Evolutionary conservation across 108 stramenopile genomes (phyloP).

Genomic region (Mediolabrus comicus): DNA sequence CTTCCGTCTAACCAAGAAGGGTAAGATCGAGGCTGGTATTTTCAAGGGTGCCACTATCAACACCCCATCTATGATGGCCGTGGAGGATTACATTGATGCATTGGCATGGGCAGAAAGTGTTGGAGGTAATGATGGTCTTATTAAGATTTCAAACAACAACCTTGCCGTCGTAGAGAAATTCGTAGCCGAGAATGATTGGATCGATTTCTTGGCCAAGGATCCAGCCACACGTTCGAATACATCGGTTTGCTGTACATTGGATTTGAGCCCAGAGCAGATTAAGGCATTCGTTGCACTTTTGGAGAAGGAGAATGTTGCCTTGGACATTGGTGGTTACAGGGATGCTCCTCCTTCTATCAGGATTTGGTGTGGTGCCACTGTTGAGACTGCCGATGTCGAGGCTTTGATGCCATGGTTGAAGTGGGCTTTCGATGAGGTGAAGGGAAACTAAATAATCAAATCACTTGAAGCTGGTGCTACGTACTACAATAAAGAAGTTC

Average conservation of each 20-base stretch:
- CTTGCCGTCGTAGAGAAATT: constrained; percentile 90
- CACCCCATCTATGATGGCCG: constrained; percentile 99
- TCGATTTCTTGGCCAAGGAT: constrained; percentile 96
- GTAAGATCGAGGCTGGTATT: constrained; percentile 91
- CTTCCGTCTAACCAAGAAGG: constrained; percentile 98
- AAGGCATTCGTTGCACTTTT: constrained; percentile 93
- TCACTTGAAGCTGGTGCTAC: too few species aligned
- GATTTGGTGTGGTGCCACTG: constrained; percentile 99
- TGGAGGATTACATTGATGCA: constrained; percentile 99
- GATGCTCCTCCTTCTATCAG: constrained; percentile 98
- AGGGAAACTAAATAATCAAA: constrained; percentile 44
- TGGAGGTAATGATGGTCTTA: constrained; percentile 93
- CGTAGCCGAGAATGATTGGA: constrained; percentile 94
- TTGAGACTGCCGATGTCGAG: constrained; percentile 96
- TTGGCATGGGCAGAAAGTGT: constrained; percentile 91
- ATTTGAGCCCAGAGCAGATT: constrained; percentile 90
- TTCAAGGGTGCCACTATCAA: constrained; percentile 99
- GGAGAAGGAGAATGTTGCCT: constrained; percentile 93
- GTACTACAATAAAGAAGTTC: not conserved
- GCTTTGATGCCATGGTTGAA: constrained; percentile 98
- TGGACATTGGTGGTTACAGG: constrained; percentile 98
- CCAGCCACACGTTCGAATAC: constrained; percentile 94
- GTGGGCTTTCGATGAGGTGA: constrained; percentile 94
- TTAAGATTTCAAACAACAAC: constrained; percentile 89
- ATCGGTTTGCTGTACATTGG: constrained; percentile 95